Evolutionary conservation across 345 rosid genomes (phyloP).

Genomic region (Euphorbia pulcherrima): DNA sequence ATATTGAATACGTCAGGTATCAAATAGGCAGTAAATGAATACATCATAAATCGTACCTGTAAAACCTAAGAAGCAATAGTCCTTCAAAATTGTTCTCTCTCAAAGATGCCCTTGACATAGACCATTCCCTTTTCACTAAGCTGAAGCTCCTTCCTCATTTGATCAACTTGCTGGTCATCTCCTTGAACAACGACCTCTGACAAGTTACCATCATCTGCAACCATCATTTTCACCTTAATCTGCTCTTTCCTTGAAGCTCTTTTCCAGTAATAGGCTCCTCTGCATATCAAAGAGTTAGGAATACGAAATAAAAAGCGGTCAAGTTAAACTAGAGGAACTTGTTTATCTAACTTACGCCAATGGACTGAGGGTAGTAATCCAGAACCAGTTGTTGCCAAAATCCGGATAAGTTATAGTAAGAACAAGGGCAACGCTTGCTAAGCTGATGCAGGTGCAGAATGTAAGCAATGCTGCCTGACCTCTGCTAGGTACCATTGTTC

Average conservation of each 20-base stretch:
- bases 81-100: conserved; percentile 39
- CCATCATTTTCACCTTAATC: conserved; percentile 75
- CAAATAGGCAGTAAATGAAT: no score
- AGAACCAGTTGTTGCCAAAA: conserved; percentile 90
- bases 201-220: conserved; percentile 49
- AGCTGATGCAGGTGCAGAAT: conserved; percentile 92
- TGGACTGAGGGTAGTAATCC: conserved; percentile 69
- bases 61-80: not conserved
- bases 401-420: conserved; percentile 81
- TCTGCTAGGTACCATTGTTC: conserved; percentile 79
- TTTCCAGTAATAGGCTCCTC: conserved; percentile 87
- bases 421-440: conserved; percentile 90
- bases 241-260: conserved; percentile 88
- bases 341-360: conserved; percentile 57
- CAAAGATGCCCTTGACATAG: conserved; percentile 78
- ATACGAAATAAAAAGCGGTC: not conserved
- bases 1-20: no score
- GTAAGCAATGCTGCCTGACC: conserved; percentile 93
- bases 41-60: no score
- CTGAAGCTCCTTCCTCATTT: conserved; percentile 81
- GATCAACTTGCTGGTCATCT: conserved; percentile 87
- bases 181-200: conserved; percentile 80
- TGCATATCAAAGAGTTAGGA: conserved; percentile 23
- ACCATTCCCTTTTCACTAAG: conserved; percentile 89
- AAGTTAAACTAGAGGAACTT: not conserved